Conservation (phyloP, 2,329 filamentous ascomycete genomes). For the Calcarisporium arbuscula region DNA sequence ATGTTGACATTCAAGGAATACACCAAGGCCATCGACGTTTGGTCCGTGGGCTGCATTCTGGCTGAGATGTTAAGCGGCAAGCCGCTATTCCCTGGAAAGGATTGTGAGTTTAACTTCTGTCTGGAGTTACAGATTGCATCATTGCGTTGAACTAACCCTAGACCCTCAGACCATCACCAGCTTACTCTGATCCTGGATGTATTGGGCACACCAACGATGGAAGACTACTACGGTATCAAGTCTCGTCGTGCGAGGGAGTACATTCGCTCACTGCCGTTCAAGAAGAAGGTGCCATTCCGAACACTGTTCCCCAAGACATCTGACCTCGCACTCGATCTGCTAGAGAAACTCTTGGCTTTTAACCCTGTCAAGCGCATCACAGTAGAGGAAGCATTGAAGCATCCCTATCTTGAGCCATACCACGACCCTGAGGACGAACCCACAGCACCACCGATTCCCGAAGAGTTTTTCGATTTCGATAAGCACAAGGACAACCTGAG, state of each 20-base stretch:
- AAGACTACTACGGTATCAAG: slow-evolving; percentile 99
- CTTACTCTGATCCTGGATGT: slow-evolving; percentile 95
- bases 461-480: slow-evolving; percentile 99
- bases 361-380: slow-evolving; percentile 98
- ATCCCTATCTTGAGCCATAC: slow-evolving; percentile 97
- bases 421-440: slow-evolving; percentile 98
- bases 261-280: slow-evolving; percentile 95
- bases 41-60: slow-evolving; percentile 96
- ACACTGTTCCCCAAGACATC: slow-evolving; percentile 98
- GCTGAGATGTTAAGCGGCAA: slow-evolving; percentile 99
- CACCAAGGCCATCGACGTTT: slow-evolving; percentile 98
- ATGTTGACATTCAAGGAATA: slow-evolving; percentile 99
- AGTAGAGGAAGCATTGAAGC: slow-evolving; percentile 93
- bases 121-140: not conserved
- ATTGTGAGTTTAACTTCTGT: slow-evolving; percentile 59
- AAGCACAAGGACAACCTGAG: slow-evolving; percentile 99
- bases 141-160: not conserved
- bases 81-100: slow-evolving; percentile 95
- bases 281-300: slow-evolving; percentile 99
- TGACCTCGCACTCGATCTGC: slow-evolving; percentile 85
- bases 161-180: slow-evolving; percentile 79
- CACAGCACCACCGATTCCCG: slow-evolving; percentile 90
- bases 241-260: slow-evolving; percentile 95
- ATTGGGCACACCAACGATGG: slow-evolving; percentile 96
- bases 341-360: slow-evolving; percentile 95